phyloP scores from a whole-genome alignment of 108 stramenopile species.

The Aurantiochytrium sp. region DNA sequence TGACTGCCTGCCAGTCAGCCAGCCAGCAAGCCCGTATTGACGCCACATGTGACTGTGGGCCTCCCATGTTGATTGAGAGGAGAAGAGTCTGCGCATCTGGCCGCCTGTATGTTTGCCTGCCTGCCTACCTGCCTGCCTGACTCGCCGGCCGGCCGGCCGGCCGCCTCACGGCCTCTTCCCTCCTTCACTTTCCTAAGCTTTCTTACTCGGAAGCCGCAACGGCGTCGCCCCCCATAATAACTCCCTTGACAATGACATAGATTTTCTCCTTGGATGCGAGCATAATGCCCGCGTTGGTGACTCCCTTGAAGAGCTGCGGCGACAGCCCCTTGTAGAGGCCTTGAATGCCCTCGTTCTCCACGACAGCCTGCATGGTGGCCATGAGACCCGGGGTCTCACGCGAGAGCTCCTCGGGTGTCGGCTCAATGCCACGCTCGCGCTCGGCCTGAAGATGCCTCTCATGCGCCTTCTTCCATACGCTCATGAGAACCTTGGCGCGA shows the following conservation, averaged over 20 bases:
- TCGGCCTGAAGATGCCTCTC: neutral
- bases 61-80: too few relatives aligned
- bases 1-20: too few relatives aligned
- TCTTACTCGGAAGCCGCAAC: neutral
- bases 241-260: neutral
- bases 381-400: neutral
- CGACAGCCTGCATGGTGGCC: neutral
- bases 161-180: too few relatives aligned
- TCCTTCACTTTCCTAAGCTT: too few relatives aligned
- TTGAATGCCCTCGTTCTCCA: neutral
- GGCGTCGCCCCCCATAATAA: neutral
- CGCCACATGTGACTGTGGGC: too few relatives aligned
- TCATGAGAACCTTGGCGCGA: slow-evolving; percentile 11
- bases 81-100: too few relatives aligned
- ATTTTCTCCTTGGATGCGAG: neutral
- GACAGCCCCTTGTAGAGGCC: neutral
- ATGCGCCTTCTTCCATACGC: neutral
- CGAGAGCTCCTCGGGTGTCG: neutral
- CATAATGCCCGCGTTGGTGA: neutral
- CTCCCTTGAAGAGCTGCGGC: neutral
- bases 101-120: too few relatives aligned
- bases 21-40: too few relatives aligned
- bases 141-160: too few relatives aligned
- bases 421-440: neutral
- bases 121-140: too few relatives aligned